A percentile compares a stretch with the other conserved stretches of the same genome.
Conservation (phyloP, 2,329 filamentous ascomycete species). For the Colletotrichum paranaense region DNA sequence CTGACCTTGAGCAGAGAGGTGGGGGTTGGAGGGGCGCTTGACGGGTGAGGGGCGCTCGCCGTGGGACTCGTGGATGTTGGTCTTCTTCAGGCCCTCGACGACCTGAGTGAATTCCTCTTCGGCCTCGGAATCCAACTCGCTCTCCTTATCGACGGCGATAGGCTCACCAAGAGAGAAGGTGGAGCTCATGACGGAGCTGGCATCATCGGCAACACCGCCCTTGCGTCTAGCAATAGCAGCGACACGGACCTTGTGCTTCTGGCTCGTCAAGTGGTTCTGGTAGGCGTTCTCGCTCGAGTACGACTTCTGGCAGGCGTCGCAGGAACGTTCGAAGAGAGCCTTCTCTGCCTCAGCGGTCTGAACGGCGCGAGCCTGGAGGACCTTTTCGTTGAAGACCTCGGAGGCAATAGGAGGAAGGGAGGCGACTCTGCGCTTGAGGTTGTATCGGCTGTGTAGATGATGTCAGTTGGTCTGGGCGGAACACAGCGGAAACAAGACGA, state of each 20-base stretch:
- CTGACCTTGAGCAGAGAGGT: slow-evolving; percentile 52
- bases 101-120: slow-evolving; percentile 83
- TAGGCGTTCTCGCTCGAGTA: slow-evolving; percentile 98
- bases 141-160: slow-evolving; percentile 58
- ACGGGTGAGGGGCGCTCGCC: slow-evolving; percentile 60
- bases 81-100: slow-evolving; percentile 79
- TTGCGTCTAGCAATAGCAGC: slow-evolving; percentile 52
- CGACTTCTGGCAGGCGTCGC: slow-evolving; percentile 86
- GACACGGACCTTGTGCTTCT: slow-evolving; percentile 84
- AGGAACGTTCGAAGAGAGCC: slow-evolving; percentile 87
- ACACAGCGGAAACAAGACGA: background rate
- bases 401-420: slow-evolving; percentile 90
- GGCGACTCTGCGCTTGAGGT: slow-evolving; percentile 93
- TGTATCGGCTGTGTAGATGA: slow-evolving; percentile 77
- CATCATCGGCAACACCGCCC: slow-evolving; percentile 65
- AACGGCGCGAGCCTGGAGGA: slow-evolving; percentile 87
- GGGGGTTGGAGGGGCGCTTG: slow-evolving; percentile 65
- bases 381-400: slow-evolving; percentile 95
- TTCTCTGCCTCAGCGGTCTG: slow-evolving; percentile 87
- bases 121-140: slow-evolving; percentile 71
- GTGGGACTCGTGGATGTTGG: slow-evolving; percentile 69
- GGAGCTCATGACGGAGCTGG: slow-evolving; percentile 87
- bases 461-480: slow-evolving; percentile 31
- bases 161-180: slow-evolving; percentile 92
- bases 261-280: slow-evolving; percentile 89